Percentiles rank a stretch among this genome's conserved stretches.
Conservation (phyloP, 164 flowering plant species). For the Vitis vinifera region ASM3070453v1 NC_081805.1:7753001-7753500, state of each 20-base stretch:
- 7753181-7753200: background rate
- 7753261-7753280: background rate
- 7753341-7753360: background rate
- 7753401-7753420: background rate
- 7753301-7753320: background rate
- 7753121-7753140: background rate
- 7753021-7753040: conserved; percentile 15
- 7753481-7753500: background rate
- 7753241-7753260: too few relatives aligned
- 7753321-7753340: conserved; percentile 4
- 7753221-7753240: background rate
- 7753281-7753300: background rate
- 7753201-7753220: background rate
- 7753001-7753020: conserved; percentile 36
- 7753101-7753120: background rate
- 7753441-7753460: background rate
- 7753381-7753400: background rate
- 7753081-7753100: background rate
- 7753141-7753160: background rate
- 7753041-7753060: conserved; percentile 1
- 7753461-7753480: background rate
- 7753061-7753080: background rate
- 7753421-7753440: background rate
- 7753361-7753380: background rate
- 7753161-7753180: background rate